Percentiles rank a stretch among this genome's conserved stretches.
These are phyloP conservation scores for Erysiphe pulchra DNA, from an alignment of 2,329 filamentous ascomycete genomes.

Conservation along the genomic window DNA sequence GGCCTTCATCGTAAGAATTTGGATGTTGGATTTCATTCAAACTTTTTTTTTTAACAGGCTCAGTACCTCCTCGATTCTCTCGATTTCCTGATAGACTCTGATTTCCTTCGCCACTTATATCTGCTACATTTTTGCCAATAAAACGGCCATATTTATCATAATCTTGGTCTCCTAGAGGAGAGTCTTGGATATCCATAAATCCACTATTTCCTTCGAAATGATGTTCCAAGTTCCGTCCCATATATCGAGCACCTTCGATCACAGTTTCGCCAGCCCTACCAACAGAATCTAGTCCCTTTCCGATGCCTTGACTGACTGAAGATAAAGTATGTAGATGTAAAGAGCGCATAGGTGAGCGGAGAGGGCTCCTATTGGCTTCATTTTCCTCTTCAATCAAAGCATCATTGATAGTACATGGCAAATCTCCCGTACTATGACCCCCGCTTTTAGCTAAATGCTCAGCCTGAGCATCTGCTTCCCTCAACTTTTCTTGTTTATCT, in stretches of 20 bases:
- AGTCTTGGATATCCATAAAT: conserved; percentile 9
- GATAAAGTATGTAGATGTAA: conserved; percentile 9
- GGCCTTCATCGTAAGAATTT: conserved; percentile 5
- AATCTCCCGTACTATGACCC: conserved; percentile 25
- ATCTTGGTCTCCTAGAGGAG: conserved; percentile 6
- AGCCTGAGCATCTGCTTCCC: conserved; percentile 17
- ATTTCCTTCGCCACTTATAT: background rate
- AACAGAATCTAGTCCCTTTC: conserved; percentile 8
- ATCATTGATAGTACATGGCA: conserved; percentile 25
- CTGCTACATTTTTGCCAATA: conserved; percentile 1
- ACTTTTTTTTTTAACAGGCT: conserved; percentile 2
- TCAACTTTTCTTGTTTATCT: conserved; percentile 13
- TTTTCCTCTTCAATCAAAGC: conserved; percentile 18
- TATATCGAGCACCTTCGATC: conserved; percentile 19
- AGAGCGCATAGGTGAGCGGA: background rate
- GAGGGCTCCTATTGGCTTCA: conserved; percentile 4
- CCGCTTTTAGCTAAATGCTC: conserved; percentile 19
- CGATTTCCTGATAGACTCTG: conserved; percentile 4
- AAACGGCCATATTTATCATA: conserved; percentile 12
- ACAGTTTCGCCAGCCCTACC: conserved; percentile 19
- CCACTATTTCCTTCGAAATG: conserved; percentile 27
- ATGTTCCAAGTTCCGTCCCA: conserved; percentile 24
- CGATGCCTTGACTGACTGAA: conserved; percentile 9
- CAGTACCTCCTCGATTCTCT: conserved; percentile 4
- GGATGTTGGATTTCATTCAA: background rate